These are phyloP conservation scores for Bruguiera hainesii DNA, from an alignment of 441 rosid genomes.

Conservation along the genomic window DNA sequence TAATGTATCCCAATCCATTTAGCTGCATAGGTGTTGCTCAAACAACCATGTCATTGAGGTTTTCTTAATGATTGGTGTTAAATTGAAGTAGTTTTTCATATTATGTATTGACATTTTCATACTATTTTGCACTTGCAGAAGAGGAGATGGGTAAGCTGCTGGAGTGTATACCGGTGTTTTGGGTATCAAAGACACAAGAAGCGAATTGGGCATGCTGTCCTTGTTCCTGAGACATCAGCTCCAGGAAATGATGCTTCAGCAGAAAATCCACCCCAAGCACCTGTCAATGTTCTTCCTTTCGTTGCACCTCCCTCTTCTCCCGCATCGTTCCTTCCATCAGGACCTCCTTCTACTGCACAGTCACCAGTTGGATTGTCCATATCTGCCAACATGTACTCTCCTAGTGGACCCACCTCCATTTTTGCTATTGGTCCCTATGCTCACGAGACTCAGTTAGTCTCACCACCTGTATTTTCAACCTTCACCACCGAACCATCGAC, in stretches of 20 bases:
- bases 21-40: neutral
- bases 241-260: constrained; percentile 34
- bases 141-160: constrained; percentile 70
- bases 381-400: constrained; percentile 68
- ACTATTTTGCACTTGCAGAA: constrained; percentile 39
- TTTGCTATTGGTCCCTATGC: constrained; percentile 97
- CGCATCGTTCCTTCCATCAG: constrained; percentile 88
- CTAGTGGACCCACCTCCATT: constrained; percentile 68
- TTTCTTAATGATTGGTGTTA: neutral
- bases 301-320: constrained; percentile 97
- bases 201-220: constrained; percentile 64
- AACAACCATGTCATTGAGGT: neutral
- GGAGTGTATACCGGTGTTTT: constrained; percentile 69
- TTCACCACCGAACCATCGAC: constrained; percentile 95
- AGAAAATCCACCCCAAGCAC: constrained; percentile 38
- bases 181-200: constrained; percentile 54
- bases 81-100: neutral
- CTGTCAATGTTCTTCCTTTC: constrained; percentile 57
- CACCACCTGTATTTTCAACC: constrained; percentile 90
- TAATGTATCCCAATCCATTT: neutral
- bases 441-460: constrained; percentile 82
- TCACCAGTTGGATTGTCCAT: constrained; percentile 72
- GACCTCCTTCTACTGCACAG: constrained; percentile 78
- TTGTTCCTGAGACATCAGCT: constrained; percentile 51
- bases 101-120: constrained; percentile 1